phyloP scores from a whole-genome alignment of 305 asterid genomes.

The Fraxinus sp. region DNA sequence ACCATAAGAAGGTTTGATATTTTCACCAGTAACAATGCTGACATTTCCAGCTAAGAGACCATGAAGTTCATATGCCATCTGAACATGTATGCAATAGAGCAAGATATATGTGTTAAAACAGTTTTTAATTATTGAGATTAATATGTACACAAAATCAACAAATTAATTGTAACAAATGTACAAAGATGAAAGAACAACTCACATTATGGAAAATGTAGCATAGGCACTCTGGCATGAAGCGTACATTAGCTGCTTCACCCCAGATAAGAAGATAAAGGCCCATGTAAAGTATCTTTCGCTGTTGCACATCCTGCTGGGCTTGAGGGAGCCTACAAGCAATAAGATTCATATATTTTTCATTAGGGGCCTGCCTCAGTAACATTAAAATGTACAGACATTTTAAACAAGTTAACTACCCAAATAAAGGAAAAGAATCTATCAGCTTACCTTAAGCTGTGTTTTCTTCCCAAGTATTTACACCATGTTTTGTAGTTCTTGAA shows the following conservation, averaged over 20 bases:
- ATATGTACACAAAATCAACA: constrained; percentile 12
- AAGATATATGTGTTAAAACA: background rate
- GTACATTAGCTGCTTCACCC: constrained; percentile 98
- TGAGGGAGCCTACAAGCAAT: constrained; percentile 76
- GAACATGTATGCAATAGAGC: constrained; percentile 25
- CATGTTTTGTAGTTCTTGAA: constrained; percentile 98
- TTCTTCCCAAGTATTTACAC: constrained; percentile 95
- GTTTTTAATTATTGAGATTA: constrained; percentile 13
- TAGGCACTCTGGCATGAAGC: constrained; percentile 98
- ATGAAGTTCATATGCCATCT: constrained; percentile 99
- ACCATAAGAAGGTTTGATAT: constrained; percentile 97
- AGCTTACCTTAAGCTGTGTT: constrained; percentile 89
- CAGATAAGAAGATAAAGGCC: constrained; percentile 98
- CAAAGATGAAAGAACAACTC: constrained; percentile 40
- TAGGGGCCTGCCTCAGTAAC: constrained; percentile 16
- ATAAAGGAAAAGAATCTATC: background rate
- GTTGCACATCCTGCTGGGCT: constrained; percentile 81
- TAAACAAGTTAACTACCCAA: constrained; percentile 5
- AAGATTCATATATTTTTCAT: constrained; percentile 16
- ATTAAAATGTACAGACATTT: background rate
- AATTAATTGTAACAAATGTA: constrained; percentile 12
- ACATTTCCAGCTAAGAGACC: constrained; percentile 99
- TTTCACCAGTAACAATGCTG: constrained; percentile 97
- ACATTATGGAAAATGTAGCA: constrained; percentile 98
- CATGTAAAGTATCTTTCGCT: constrained; percentile 91